phyloP scores from a whole-genome alignment of 768 basidiomycete species.

The Phaffia australis region DNA sequence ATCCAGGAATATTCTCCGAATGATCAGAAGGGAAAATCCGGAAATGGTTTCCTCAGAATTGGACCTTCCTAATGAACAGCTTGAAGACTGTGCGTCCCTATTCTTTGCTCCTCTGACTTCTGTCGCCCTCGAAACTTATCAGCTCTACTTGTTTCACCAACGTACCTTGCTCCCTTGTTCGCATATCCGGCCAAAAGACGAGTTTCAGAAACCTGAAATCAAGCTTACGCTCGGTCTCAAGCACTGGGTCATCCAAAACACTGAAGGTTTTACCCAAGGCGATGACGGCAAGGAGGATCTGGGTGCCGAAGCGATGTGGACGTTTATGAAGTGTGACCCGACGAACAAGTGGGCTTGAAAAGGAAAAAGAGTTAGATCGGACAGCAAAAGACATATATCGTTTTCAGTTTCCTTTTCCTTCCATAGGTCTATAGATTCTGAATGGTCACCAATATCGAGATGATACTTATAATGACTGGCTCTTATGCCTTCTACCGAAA shows the following conservation, averaged over 20 bases:
- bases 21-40: slow-evolving; percentile 21
- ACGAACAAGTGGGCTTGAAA: no score
- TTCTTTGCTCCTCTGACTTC: neutral
- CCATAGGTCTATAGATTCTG: no score
- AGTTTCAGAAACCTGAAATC: slow-evolving; percentile 13
- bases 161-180: no score
- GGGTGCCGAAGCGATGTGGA: slow-evolving; percentile 14
- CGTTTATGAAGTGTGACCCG: neutral
- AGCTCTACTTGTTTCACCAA: no score
- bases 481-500: no score
- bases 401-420: no score
- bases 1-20: slow-evolving; percentile 34
- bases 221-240: slow-evolving; percentile 25
- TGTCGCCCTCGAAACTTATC: neutral
- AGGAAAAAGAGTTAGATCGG: no score
- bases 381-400: no score
- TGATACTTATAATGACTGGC: no score
- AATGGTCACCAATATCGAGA: no score
- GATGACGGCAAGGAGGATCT: slow-evolving; percentile 16
- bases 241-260: slow-evolving; percentile 15
- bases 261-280: neutral
- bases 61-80: neutral
- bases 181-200: no score
- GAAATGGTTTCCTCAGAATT: neutral
- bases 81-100: slow-evolving; percentile 14